Conservation (phyloP, 225 moss, liverwort and hornwort genomes). For the Marchantia paleacea region DNA sequence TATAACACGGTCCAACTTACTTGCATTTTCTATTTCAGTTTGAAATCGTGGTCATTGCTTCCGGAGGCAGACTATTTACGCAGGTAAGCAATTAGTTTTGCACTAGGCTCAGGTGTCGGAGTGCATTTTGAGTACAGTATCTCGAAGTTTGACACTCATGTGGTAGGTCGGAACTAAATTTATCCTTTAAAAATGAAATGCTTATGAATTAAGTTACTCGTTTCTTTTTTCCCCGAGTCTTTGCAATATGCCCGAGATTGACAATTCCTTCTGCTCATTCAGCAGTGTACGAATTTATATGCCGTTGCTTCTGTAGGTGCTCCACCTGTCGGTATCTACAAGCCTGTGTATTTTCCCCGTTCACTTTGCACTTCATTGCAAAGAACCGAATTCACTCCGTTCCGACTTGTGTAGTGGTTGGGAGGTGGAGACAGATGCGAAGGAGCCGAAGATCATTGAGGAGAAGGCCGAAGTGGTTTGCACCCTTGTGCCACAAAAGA, state of each 20-base stretch:
- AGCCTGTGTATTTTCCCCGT: not conserved
- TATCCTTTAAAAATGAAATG: too few species aligned
- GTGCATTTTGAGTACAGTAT: too few species aligned
- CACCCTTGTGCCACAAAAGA: not conserved
- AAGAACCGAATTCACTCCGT: too few species aligned
- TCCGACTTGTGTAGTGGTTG: conserved; percentile 31
- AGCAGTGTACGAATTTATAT: too few species aligned
- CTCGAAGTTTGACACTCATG: too few species aligned
- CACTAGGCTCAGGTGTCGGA: too few species aligned
- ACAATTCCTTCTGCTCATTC: too few species aligned
- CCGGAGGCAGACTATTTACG: conserved; percentile 35
- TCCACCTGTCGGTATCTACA: not conserved
- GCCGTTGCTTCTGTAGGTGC: too few species aligned
- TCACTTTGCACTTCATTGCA: not conserved
- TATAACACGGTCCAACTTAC: not conserved
- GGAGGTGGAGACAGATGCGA: conserved; percentile 30
- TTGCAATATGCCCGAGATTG: too few species aligned
- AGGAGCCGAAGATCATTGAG: not conserved
- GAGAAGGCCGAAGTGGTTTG: conserved; percentile 21
- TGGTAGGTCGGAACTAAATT: too few species aligned
- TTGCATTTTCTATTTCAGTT: conserved; percentile 23
- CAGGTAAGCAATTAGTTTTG: conserved; percentile 29
- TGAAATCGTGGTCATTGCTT: conserved; percentile 40
- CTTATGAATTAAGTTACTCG: too few species aligned
- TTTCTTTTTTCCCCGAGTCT: too few species aligned